Percentiles rank a stretch among this genome's conserved stretches.
phyloP scores from a whole-genome alignment of 768 basidiomycete species.

The Lactarius deliciosus region DNA sequence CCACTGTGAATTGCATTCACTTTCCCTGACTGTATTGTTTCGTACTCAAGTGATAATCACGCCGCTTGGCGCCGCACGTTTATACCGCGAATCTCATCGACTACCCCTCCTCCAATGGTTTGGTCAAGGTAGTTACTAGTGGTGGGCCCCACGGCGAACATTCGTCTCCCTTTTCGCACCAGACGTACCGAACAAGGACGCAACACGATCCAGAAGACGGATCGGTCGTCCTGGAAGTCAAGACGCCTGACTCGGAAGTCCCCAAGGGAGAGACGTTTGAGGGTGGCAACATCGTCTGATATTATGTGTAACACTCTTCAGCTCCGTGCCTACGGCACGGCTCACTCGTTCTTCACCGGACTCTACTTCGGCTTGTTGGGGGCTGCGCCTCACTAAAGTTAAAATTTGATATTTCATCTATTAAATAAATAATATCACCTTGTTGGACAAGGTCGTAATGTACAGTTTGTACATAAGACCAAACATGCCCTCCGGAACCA shows the following conservation, averaged over 20 bases:
- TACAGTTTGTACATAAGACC: too few relatives aligned
- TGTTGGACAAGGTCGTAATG: too few relatives aligned
- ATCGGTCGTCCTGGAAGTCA: background rate
- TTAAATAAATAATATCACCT: too few relatives aligned
- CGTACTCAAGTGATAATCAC: conserved; percentile 15
- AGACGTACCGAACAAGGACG: background rate
- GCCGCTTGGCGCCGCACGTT: conserved; percentile 19
- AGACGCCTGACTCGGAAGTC: background rate
- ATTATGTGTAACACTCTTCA: background rate
- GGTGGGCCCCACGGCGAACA: background rate
- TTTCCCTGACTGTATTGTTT: background rate
- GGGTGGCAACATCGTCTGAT: background rate
- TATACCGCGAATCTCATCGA: conserved; percentile 23
- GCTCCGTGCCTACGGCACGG: too few relatives aligned
- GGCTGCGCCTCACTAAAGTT: too few relatives aligned
- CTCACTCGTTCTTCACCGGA: too few relatives aligned
- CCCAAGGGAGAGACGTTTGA: background rate
- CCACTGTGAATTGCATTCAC: background rate
- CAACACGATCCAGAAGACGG: background rate
- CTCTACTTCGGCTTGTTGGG: too few relatives aligned
- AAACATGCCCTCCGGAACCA: too few relatives aligned
- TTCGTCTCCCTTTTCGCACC: background rate
- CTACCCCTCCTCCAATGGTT: background rate
- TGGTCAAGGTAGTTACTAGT: background rate
- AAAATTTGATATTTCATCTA: too few relatives aligned